Evolutionary conservation across 1,284 basidiomycete species (phyloP), one percentile per base, ranked within the genome.

Genomic region (Thecaphora frezii): DNA sequence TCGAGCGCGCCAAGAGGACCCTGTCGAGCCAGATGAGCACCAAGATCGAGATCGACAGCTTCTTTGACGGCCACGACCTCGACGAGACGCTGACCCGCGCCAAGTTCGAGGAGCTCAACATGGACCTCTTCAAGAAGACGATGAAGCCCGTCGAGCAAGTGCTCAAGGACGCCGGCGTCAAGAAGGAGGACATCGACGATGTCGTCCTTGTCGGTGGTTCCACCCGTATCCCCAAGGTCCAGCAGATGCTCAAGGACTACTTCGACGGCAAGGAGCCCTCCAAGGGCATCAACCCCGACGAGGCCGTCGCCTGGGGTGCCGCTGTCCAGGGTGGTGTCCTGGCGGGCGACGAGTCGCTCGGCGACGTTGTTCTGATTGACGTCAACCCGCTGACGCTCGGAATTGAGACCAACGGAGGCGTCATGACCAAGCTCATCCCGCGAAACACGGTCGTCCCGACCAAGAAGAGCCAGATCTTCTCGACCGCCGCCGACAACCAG

Each of bases 161-260:
- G 58, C 86, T 98, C 80, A 96, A 96, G 85, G 96, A 99, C 83
- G 87, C 94, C 69, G 97, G 97, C 87, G 94, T 98, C 82, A 82
- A 91, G 72, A 89, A 89, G 70, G 90, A 93, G 80, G 97, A 97
- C 86, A 91, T 97, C 71, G 90, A 98, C 81, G 94, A 99, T 77
- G 97, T 99, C 73, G 96, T 98, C 80, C 91, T 99, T 23, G 94
- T 99, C 73, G 94, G 96, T 85, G 93, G 96, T 73, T 98, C 96
- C 54, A 98, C 96, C 72, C 94, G 96, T 87, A 99, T 99, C 81
- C 94, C 94, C 77, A 97, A 97, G 86, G 91, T 99, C 75, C 94
- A 97, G 83, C 86, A 91, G 26, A 88, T 98, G 62, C 93, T 99
- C 58, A 97, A 93, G 65, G 94, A 98, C 81, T 92, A 88, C 87